Evolutionary conservation across 768 basidiomycete genomes (phyloP), one percentile per base, ranked within the genome.

Genomic region (Cubamyces lactineus): DNA sequence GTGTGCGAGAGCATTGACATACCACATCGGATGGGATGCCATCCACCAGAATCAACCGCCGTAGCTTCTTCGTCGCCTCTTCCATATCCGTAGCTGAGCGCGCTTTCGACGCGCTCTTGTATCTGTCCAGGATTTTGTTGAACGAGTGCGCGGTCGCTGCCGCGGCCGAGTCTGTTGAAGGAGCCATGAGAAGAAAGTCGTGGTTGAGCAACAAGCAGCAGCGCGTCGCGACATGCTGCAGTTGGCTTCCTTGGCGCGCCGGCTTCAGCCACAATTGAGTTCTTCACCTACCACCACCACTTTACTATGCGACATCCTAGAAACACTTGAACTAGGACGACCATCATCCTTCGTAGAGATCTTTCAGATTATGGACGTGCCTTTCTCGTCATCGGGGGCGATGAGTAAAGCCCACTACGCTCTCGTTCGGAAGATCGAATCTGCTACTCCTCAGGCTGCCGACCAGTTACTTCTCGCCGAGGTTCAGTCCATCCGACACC

Each of bases 1-100:
- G 12, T n/a, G 23, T 47, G 6, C 11, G 46, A 7, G 47, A 3
- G 23, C 24, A 5, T 13, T 3, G 54, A 82, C 88, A 61, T 73
- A 93, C 94, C 43, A 80, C 78, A 46, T 83, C 76, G 15, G 90
- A 90, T 17, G 94, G 94, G 59, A 96, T 92, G 8, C 93, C 93
- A 62, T 96, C 94, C 21, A 94, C 91, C 34, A 97, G 84, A 48
- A 97, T 94, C 77, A 94, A 78, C 40, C 94, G 83, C 43, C 94
- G 79, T 57, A 97, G 77, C 75, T 92, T 92, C 77, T 91, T 94
- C n/a, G 88, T 80, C 21, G 86, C 86, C 73, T 96, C 94, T 41
- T 92, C 89, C 26, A 93, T 85, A 62, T 85, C 86, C 38, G 80
- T 77, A 21, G 84, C 77, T 16, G 84, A 79, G 58, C 86, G 83